Conservation (phyloP, 306 rosid species). For the Sindora glabra region DNA sequence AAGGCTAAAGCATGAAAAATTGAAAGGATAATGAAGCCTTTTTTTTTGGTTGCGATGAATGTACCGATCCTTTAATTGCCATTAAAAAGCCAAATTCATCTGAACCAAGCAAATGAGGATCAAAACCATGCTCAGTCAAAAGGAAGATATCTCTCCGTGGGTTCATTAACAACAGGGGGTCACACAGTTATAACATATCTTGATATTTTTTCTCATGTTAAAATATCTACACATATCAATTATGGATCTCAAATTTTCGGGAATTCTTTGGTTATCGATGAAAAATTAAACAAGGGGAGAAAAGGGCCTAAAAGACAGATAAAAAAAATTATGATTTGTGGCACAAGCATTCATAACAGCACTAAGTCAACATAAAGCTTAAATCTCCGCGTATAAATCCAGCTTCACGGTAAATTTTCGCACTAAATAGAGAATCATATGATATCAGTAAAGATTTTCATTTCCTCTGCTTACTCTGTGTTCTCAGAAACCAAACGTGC, state of each 20-base stretch:
- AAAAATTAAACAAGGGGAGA: too few species aligned
- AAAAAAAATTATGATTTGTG: too few species aligned
- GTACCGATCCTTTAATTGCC: too few species aligned
- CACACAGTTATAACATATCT: neutral
- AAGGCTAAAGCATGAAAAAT: neutral
- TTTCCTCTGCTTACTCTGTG: too few species aligned
- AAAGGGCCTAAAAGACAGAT: too few species aligned
- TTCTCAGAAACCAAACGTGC: neutral
- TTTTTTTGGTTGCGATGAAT: too few species aligned
- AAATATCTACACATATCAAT: neutral
- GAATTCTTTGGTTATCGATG: neutral
- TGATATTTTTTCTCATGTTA: neutral
- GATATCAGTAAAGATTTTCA: neutral
- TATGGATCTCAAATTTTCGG: neutral
- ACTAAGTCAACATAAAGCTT: neutral
- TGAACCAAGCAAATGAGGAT: neutral
- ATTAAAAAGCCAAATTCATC: constrained; percentile 1
- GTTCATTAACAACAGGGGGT: neutral
- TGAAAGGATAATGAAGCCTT: neutral
- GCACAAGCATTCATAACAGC: too few species aligned
- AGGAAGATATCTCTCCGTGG: neutral
- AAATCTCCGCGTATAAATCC: too few species aligned
- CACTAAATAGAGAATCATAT: neutral
- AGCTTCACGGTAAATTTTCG: too few species aligned
- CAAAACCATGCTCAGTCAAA: neutral